Evolutionary conservation across 805 yeast species (phyloP).

Genomic region (Yarrowia sp.): DNA sequence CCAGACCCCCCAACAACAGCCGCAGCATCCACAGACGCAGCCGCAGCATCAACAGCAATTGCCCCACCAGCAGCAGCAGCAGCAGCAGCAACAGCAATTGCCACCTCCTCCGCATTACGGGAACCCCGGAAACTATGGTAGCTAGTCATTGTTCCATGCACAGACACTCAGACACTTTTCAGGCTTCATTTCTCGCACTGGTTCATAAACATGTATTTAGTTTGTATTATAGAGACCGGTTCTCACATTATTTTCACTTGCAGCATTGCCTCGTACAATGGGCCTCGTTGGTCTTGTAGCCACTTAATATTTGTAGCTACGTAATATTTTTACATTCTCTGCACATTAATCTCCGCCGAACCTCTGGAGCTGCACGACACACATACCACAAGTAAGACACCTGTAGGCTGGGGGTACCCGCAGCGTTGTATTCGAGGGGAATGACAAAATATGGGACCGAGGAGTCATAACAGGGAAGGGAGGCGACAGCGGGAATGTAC

Average conservation of each 20-base stretch:
- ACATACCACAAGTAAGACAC: conserved; percentile 17
- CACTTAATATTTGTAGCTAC: neutral
- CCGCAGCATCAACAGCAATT: conserved; percentile 24
- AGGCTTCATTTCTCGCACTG: conserved; percentile 18
- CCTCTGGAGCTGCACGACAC: neutral
- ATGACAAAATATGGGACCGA: neutral
- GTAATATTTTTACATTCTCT: neutral
- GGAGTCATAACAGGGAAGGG: neutral
- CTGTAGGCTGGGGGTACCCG: conserved; percentile 18
- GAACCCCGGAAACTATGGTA: conserved; percentile 5
- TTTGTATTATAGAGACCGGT: conserved; percentile 23
- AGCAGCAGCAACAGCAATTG: no score
- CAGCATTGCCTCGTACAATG: neutral
- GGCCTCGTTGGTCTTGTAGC: neutral
- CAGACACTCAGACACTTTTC: neutral
- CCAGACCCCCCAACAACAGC: neutral
- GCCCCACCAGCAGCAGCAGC: neutral
- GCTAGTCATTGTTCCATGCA: neutral
- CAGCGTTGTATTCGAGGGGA: neutral
- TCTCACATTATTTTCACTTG: neutral
- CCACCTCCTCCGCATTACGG: neutral
- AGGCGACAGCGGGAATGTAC: conserved; percentile 18
- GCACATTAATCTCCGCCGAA: neutral
- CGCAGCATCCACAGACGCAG: conserved; percentile 17
- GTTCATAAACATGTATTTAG: conserved; percentile 18